phyloP scores from a whole-genome alignment of 2,329 filamentous ascomycete genomes.

The Sporothrix curviconia region DNA sequence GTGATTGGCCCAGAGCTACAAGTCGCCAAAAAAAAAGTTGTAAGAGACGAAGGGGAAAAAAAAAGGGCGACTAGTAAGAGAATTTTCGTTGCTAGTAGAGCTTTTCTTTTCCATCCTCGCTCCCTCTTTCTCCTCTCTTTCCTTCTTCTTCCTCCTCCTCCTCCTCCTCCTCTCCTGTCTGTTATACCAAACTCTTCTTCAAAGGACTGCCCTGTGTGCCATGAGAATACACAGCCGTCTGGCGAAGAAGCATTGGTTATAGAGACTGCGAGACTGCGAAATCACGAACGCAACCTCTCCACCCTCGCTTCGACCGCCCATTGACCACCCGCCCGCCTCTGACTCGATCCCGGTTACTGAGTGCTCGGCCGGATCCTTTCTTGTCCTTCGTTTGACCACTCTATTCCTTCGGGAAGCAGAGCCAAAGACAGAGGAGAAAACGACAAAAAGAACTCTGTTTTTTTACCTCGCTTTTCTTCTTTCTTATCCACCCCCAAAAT shows the following conservation, averaged over 20 bases:
- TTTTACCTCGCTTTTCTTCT: not conserved
- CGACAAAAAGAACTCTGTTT: too few species aligned
- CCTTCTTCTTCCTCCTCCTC: not conserved
- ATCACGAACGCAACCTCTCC: not conserved
- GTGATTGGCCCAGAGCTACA: not conserved
- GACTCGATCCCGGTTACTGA: not conserved
- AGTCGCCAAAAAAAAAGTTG: not conserved
- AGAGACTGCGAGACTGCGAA: constrained; percentile 11
- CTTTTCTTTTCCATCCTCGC: constrained; percentile 1
- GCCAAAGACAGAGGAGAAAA: constrained; percentile 1
- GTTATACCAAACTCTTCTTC: constrained; percentile 11
- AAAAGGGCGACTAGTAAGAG: constrained; percentile 11
- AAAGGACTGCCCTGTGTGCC: constrained; percentile 12
- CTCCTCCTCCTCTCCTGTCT: not conserved
- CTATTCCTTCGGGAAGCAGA: constrained; percentile 5
- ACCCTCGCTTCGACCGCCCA: not conserved
- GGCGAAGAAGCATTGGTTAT: constrained; percentile 16
- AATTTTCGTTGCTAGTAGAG: constrained; percentile 10
- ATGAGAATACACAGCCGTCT: constrained; percentile 12
- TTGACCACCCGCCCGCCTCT: not conserved
- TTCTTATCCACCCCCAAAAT: constrained; percentile 22
- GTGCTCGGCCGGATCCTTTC: not conserved
- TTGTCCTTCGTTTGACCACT: not conserved
- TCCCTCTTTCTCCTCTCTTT: not conserved
- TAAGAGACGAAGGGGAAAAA: constrained; percentile 1